Evolutionary conservation across 2,329 filamentous ascomycete species (phyloP), one percentile per base, ranked within the genome.

Genomic region (Acephala macrosclerotiorum): DNA sequence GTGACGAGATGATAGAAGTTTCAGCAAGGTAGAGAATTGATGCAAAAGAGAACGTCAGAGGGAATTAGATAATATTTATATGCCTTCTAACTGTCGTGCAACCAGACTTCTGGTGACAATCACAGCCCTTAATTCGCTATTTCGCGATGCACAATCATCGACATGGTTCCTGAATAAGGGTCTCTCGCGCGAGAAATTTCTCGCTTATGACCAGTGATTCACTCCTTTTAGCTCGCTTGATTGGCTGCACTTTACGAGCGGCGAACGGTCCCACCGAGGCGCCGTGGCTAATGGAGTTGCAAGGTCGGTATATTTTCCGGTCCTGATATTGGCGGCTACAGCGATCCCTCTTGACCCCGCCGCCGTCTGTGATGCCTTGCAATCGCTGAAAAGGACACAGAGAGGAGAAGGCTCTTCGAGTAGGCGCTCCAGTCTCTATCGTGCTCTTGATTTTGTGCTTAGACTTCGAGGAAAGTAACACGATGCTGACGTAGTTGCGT

Each of bases 101-200:
- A 49, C 11, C 45, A 49, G n/a, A 49, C 45, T 49, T 49, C 3
- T 49, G 14, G n/a, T 22, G 45, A 6, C n/a, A 1, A 25, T 25
- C 45, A 14, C 40, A 18, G 40, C 40, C 40, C 16, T 42, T 16
- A 45, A 45, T 45, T n/a, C 3, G 42, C 8, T 45, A 9, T 1
- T 12, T 49, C n/a, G 45, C n/a, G n/a, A 49, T 49, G 9, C 20
- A 5, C 16, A 49, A 49, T 49, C 25, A 14, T 6, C 45, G 45
- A 49, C 7, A 49, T 45, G 3, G 8, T 3, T 49, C 45, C 45
- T 22, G 20, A 49, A 49, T 22, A 49, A n/a, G 45, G 25, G 20
- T 49, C 45, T 49, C 45, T 49, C 45, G 45, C 45, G 25, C 45
- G 45, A 49, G n/a, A 49, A 49, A 22, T 12, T 20, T 20, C 45